Percentiles rank a stretch among this genome's conserved stretches.
Evolutionary conservation across 2,329 filamentous ascomycete species (phyloP).

Genomic region (Bipolaris oryzae): DNA sequence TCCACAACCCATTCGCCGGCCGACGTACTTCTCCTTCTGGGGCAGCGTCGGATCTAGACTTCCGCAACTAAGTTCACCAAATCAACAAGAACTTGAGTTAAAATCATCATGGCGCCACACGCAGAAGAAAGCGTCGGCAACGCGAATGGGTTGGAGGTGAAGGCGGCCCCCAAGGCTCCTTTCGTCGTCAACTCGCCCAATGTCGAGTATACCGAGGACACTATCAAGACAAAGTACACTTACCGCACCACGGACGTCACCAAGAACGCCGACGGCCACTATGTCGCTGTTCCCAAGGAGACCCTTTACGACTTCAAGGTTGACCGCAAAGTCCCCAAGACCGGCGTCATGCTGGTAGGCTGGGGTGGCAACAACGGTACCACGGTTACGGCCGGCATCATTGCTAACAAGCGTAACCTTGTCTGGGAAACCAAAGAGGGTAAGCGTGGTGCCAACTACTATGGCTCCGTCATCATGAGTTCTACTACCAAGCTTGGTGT

Average conservation of each 20-base stretch:
- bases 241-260: conserved; percentile 92
- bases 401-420: conserved; percentile 88
- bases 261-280: conserved; percentile 73
- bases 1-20: conserved; percentile 95
- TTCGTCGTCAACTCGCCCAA: conserved; percentile 93
- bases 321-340: conserved; percentile 88
- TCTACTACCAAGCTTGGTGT: conserved; percentile 97
- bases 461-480: conserved; percentile 95
- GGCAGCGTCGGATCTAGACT: conserved; percentile 70
- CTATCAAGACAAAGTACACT: conserved; percentile 92
- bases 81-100: conserved; percentile 29
- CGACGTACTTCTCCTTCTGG: conserved; percentile 89
- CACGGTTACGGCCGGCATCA: conserved; percentile 94
- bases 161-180: conserved; percentile 61
- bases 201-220: conserved; percentile 83
- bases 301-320: conserved; percentile 97
- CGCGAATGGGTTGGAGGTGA: conserved; percentile 58
- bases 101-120: conserved; percentile 83
- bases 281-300: conserved; percentile 83
- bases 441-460: conserved; percentile 87
- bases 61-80: conserved; percentile 44
- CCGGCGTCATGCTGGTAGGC: conserved; percentile 96
- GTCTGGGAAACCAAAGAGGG: conserved; percentile 95
- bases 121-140: conserved; percentile 69
- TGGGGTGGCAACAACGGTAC: conserved; percentile 98